Base-by-base conservation (phyloP, 441 rosid genomes). In the Arabidopsis lyrata region DNA sequence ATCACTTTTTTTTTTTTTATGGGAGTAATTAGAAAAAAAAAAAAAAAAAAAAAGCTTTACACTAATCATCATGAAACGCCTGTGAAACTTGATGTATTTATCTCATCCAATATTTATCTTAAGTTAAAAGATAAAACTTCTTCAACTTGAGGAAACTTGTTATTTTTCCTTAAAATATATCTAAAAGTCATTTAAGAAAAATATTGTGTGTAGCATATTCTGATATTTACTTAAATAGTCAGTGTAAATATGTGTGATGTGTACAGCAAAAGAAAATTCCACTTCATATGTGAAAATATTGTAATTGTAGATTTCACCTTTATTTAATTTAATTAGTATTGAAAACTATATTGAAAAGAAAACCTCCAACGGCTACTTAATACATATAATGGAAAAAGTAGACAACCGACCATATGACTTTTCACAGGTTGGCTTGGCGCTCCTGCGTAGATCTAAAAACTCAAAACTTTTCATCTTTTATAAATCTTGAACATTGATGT, bases 341-440 rank as follows among this genome's bases (percentile, higher is more conserved):
- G 15, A 27, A 20, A 38, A 11, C 2, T 32, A 32, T 55, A 47
- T 47, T n/a, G 59, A 29, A 24, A 65, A 66, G 34, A 31, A 49
- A 22, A 39, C 48, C 31, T 50, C 66, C 78, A 85, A 85, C 86
- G 83, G 86, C 83, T 83, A 81, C 76, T 78, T 70, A 56, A 16
- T 5, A 44, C 29, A 34, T 5, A 38, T 12, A 22, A 63, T n/a
- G 32, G 63, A 63, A 72, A 72, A 63, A 20, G 63, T 54, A 34
- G 45, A 62, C 77, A 42, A 80, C 85, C 88, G 90, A 82, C 88
- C 85, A 80, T 29, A 29, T 35, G 10, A 45, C 84, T 34, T 77
- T 83, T 75, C 70, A 82, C 86, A 84, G 72, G 80, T 83, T 76
- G 83, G 77, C 80, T 69, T 75, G 22, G 48, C 80, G 55, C 74